Base-by-base conservation (phyloP, 345 rosid species). In the Eucalyptus tenuipes region DNA sequence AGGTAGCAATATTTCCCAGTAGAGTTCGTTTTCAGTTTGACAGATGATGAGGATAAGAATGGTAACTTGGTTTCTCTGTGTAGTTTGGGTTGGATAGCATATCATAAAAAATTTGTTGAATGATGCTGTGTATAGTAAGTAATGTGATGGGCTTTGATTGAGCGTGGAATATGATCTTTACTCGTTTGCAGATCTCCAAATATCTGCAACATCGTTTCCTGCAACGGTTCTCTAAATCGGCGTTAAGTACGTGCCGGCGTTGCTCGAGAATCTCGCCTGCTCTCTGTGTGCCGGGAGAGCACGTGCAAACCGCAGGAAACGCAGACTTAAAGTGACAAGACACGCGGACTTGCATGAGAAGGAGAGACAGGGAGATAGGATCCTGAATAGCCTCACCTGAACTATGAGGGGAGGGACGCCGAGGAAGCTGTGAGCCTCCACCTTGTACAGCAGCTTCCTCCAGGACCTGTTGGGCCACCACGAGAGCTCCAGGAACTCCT, bases 391-490 rank as follows among this genome's bases (percentile, higher is more conserved):
- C 85, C 84, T 40, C 55, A 96, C 99, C 99, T 98, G 99, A 92
- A 98, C 91, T 2, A 97, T 90, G 88, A 98, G 99, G 31, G 98
- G 99, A 91, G 99, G 99, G 29, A 94, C 90, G 81, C 97, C 97
- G 91, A 97, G 71, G 93, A 97, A 98, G 89, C 95, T 90, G 47
- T 86, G 92, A 90, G 95, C 92, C 90, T 96, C 95, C 68, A 95
- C 95, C 89, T 91, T 93, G 64, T 89, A 94, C 81, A 96, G 90
- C 31, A 98, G 96, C 90, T 98, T 97, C 92, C 97, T 94, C 99
- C 98, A 98, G 80, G 99, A 97, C 92, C 91, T 89, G 95, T 95
- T 95, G 87, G 99, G 99, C 89, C 92, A 92, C 25, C 49, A 20
- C 17, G 98, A 96, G 89, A 93, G 71, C 52, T 91, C 88, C 87